Conservation (phyloP, 306 rosid genomes). For the Acacia acuminata region DNA sequence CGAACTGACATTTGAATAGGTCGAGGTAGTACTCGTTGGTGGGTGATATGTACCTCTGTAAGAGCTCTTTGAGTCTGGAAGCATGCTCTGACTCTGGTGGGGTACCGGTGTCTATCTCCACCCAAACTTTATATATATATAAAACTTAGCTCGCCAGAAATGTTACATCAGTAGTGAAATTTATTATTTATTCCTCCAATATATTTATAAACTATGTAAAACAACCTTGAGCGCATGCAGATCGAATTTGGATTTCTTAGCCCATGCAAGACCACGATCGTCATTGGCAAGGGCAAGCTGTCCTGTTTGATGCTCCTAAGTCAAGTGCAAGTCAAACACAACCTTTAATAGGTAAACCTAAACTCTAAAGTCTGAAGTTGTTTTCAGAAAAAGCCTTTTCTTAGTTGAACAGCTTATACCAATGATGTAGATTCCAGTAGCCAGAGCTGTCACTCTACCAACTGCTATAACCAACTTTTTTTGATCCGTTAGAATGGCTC, state of each 20-base stretch:
- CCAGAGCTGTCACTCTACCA: conserved; percentile 93
- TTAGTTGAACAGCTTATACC: conserved; percentile 44
- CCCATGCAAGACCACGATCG: neutral
- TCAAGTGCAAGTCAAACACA: conserved; percentile 2
- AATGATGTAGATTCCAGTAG: conserved; percentile 89
- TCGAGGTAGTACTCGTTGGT: too few species aligned
- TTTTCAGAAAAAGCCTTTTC: conserved; percentile 6
- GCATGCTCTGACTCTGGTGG: too few species aligned
- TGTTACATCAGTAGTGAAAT: neutral
- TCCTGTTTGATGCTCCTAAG: neutral
- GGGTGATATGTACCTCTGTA: too few species aligned
- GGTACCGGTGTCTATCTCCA: too few species aligned
- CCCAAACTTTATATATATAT: too few species aligned
- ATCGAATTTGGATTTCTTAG: too few species aligned
- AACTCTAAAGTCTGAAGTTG: neutral
- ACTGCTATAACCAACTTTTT: conserved; percentile 92
- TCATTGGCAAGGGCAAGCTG: neutral
- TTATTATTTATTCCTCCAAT: neutral
- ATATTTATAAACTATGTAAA: too few species aligned
- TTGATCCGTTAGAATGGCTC: conserved; percentile 36
- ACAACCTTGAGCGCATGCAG: too few species aligned
- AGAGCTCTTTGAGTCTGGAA: too few species aligned
- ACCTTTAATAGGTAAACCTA: neutral
- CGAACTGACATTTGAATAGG: too few species aligned
- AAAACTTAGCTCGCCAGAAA: neutral